These are phyloP conservation scores for Pelargonium fulgidum DNA, from an alignment of 441 rosid genomes.

Conservation along the genomic window DNA sequence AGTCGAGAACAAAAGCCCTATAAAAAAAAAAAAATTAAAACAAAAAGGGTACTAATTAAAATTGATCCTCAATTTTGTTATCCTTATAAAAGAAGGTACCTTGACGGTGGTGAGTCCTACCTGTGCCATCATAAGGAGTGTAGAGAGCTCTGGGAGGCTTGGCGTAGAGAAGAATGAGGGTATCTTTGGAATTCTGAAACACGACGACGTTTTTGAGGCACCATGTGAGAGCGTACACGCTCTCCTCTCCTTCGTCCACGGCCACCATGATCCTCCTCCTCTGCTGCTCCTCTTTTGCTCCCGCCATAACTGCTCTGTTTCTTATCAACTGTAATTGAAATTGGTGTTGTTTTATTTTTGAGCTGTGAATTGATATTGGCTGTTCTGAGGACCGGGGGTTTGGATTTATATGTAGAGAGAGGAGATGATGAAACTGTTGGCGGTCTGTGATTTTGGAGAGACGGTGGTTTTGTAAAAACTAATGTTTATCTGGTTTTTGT, in stretches of 20 bases:
- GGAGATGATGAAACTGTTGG: background rate
- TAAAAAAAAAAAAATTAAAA: no score
- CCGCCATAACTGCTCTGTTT: slow-evolving; percentile 17
- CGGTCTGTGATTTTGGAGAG: background rate
- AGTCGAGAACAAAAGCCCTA: slow-evolving; percentile 53
- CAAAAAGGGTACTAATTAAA: no score
- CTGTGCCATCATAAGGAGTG: slow-evolving; percentile 41
- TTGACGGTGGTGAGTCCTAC: slow-evolving; percentile 14
- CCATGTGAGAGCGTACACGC: slow-evolving; percentile 59
- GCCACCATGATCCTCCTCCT: slow-evolving; percentile 44
- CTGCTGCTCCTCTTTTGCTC: slow-evolving; percentile 19
- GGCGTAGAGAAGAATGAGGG: slow-evolving; percentile 44
- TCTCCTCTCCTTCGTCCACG: slow-evolving; percentile 55
- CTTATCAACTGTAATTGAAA: no score
- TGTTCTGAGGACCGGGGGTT: background rate
- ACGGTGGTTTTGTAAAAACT: background rate
- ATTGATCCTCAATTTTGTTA: no score
- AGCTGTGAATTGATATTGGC: background rate
- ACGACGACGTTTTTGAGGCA: slow-evolving; percentile 36
- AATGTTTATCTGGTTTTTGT: no score
- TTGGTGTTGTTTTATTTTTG: background rate
- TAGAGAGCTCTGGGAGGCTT: slow-evolving; percentile 35
- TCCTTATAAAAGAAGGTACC: no score
- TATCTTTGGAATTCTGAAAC: slow-evolving; percentile 27
- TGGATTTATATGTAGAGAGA: background rate